Base-by-base conservation (phyloP, 2,329 filamentous ascomycete genomes). In the Nemania abortiva region DNA sequence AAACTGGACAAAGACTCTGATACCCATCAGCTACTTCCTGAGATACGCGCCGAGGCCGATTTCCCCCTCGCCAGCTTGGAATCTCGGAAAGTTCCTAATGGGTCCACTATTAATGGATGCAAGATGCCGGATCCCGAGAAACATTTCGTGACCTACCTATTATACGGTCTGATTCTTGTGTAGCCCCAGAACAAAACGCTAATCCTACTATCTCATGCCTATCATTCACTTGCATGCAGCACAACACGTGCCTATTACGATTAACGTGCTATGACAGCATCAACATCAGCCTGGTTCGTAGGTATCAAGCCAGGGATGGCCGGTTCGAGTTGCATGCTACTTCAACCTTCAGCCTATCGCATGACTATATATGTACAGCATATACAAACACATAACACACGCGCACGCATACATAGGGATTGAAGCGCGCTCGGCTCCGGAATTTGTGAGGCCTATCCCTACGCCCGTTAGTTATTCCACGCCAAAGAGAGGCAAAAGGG, bases 141-240 rank as follows among this genome's bases (percentile, higher is more conserved):
- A 42, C 31, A 29, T 29, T 68, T 52, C 3, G 37, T 58, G 45
- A 60, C 39, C 27, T 64, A 54, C 45, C 18, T 58, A 50, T 53
- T 31, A 62, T 52, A 45, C 34, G 11, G 7, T 37, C 22, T 54
- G 54, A 52, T 34, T 58, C 59, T 45, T 59, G 37, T 64, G 55
- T 64, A 68, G 68, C 27, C 56, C 47, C 66, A 58, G 58, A 57
- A 24, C 47, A 52, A 42, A 63, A 58, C 39, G 55, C 63, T n/a
- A 49, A 53, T 45, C 47, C 27, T 53, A 53, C 29, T 55, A 52
- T 50, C 55, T 45, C 10, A 70, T 67, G 69, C 57, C 62, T 70
- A 68, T 71, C 69, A 70, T 71, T 54, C 49, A 53, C 63, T 56
- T 65, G 63, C 63, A 64, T 71, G 67, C 69, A 71, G 57, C 47